A percentile compares a stretch with the other conserved stretches of the same genome.
phyloP scores from a whole-genome alignment of 176 grass and related monocot species.

The Oryza glaberrima region DNA sequence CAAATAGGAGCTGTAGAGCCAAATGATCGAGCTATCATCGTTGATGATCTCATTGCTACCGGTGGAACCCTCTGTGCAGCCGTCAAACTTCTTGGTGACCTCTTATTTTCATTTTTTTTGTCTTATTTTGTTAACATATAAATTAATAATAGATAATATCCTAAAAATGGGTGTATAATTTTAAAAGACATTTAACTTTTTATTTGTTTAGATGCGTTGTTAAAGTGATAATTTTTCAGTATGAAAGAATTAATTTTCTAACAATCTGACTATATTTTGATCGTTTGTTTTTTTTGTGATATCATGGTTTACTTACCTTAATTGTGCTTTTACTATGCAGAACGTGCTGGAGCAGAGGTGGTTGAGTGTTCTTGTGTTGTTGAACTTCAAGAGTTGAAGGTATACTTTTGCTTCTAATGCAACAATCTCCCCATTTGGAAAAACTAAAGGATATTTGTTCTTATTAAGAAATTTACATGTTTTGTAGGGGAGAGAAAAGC shows the following conservation, averaged over 20 bases:
- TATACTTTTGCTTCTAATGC: slow-evolving; percentile 18
- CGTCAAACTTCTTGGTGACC: slow-evolving; percentile 76
- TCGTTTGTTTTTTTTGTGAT: background rate
- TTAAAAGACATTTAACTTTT: background rate
- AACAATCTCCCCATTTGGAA: background rate
- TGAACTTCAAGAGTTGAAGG: slow-evolving; percentile 88
- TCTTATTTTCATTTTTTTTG: background rate
- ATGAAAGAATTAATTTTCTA: background rate
- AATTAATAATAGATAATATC: background rate
- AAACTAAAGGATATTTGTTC: no score
- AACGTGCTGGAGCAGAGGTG: slow-evolving; percentile 85
- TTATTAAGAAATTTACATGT: no score
- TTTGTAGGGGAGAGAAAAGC: no score
- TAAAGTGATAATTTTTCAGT: background rate
- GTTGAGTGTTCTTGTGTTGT: slow-evolving; percentile 94
- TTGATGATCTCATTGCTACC: slow-evolving; percentile 98
- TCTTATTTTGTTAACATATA: no score
- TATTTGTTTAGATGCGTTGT: no score
- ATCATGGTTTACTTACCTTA: slow-evolving; percentile 26
- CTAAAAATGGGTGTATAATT: background rate
- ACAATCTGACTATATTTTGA: background rate
- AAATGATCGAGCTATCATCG: slow-evolving; percentile 62
- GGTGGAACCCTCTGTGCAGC: slow-evolving; percentile 88
- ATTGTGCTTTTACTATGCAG: slow-evolving; percentile 46
- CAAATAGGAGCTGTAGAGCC: slow-evolving; percentile 86